phyloP scores from a whole-genome alignment of 441 rosid species.

The Corymbia calophylla region DNA sequence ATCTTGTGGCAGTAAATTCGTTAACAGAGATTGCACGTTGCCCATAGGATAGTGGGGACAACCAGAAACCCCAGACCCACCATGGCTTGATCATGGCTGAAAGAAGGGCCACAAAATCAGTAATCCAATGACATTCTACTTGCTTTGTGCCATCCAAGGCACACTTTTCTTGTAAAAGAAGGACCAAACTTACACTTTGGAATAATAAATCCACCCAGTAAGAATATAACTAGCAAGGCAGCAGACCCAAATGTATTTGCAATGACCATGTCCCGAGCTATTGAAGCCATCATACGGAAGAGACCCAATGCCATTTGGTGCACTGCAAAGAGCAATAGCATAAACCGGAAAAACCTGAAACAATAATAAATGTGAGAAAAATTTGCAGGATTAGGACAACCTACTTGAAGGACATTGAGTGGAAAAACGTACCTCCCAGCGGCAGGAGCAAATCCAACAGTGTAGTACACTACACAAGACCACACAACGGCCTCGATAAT shows the following conservation, averaged over 20 bases:
- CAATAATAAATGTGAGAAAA: not conserved
- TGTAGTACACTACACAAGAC: constrained; percentile 77
- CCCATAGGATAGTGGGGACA: constrained; percentile 81
- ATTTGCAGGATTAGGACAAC: not conserved
- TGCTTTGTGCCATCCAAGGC: not conserved
- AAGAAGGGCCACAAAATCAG: not conserved
- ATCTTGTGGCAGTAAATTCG: constrained; percentile 77
- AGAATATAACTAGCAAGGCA: constrained; percentile 46
- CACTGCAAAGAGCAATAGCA: constrained; percentile 56
- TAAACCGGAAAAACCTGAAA: constrained; percentile 60
- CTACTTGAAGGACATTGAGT: not conserved
- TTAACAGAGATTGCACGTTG: constrained; percentile 78
- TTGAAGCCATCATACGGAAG: constrained; percentile 73
- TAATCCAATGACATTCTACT: not conserved
- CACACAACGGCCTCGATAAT: constrained; percentile 76
- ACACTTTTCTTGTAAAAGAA: not conserved
- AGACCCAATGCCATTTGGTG: constrained; percentile 96
- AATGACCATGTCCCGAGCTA: constrained; percentile 81
- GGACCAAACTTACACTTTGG: constrained; percentile 55
- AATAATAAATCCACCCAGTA: constrained; percentile 88
- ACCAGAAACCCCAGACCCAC: constrained; percentile 96
- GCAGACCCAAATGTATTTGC: constrained; percentile 89
- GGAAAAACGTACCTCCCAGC: constrained; percentile 43
- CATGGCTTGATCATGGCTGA: constrained; percentile 69
- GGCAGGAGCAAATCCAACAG: constrained; percentile 78